Conservation (phyloP, 2,329 filamentous ascomycete genomes). For the Drechslerella dactyloides region DNA sequence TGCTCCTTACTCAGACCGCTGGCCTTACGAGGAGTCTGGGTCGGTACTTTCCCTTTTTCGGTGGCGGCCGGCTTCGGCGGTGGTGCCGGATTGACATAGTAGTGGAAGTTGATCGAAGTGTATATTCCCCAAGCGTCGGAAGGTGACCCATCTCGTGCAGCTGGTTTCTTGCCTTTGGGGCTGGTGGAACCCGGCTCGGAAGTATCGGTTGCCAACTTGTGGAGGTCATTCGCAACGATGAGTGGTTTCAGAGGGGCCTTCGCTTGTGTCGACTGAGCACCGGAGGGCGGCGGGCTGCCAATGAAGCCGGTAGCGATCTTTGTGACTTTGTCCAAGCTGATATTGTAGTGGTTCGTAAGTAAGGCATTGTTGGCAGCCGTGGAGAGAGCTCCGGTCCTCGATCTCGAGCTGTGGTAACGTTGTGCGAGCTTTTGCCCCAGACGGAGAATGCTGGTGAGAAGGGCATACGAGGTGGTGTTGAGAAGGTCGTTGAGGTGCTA, state of each 20-base stretch:
- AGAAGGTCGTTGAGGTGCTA: slow-evolving; percentile 82
- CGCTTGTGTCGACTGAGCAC: slow-evolving; percentile 46
- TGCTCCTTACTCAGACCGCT: slow-evolving; percentile 53
- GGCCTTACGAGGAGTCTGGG: slow-evolving; percentile 52
- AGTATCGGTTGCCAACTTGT: slow-evolving; percentile 72
- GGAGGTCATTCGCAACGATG: slow-evolving; percentile 82
- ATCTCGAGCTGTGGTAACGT: slow-evolving; percentile 87
- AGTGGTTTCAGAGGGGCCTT: slow-evolving; percentile 61
- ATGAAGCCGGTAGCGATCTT: slow-evolving; percentile 82
- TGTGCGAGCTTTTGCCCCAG: slow-evolving; percentile 86
- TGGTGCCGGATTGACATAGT: slow-evolving; percentile 65
- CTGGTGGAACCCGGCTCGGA: slow-evolving; percentile 56
- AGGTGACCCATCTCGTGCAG: slow-evolving; percentile 40
- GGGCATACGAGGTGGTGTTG: slow-evolving; percentile 79
- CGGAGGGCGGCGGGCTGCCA: slow-evolving; percentile 62
- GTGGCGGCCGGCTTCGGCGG: slow-evolving; percentile 56
- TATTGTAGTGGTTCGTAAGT: slow-evolving; percentile 82
- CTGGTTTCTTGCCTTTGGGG: slow-evolving; percentile 57
- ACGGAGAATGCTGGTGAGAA: slow-evolving; percentile 78
- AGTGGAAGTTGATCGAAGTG: slow-evolving; percentile 79
- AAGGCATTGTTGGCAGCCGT: slow-evolving; percentile 74
- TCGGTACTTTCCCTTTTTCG: slow-evolving; percentile 45
- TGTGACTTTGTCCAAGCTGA: slow-evolving; percentile 79
- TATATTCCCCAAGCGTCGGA: slow-evolving; percentile 72
- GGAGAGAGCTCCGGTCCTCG: slow-evolving; percentile 69